Evolutionary conservation across 148 eudicot genomes (phyloP).

Genomic region (Hydrangea macrophylla): DNA sequence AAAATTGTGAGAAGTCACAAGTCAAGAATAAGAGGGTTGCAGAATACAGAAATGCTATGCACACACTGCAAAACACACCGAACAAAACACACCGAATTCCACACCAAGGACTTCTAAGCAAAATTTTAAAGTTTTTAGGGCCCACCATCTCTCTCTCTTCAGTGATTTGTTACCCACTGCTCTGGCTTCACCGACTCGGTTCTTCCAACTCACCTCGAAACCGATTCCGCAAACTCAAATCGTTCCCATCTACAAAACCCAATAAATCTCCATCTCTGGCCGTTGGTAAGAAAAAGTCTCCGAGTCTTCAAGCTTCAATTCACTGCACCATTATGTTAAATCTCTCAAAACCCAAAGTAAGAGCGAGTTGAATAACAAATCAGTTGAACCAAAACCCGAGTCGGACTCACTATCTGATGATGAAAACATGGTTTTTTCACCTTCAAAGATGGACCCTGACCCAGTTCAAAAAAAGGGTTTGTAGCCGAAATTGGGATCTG

Average conservation of each 20-base stretch:
- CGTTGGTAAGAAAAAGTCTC: background rate
- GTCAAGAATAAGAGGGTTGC: too few species aligned
- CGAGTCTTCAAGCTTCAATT: conserved; percentile 5
- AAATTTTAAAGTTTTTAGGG: too few species aligned
- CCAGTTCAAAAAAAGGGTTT: conserved; percentile 4
- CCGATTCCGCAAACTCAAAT: conserved; percentile 74
- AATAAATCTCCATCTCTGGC: background rate
- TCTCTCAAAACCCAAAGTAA: conserved; percentile 19
- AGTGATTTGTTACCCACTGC: too few species aligned
- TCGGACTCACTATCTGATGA: conserved; percentile 10
- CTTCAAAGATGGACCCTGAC: background rate
- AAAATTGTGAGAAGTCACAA: too few species aligned
- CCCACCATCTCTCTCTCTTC: too few species aligned
- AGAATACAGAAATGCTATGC: too few species aligned
- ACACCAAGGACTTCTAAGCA: too few species aligned
- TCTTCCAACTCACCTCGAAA: conserved; percentile 75
- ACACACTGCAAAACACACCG: too few species aligned
- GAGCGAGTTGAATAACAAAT: background rate
- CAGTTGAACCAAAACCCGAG: background rate
- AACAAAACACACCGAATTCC: too few species aligned
- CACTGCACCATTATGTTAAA: conserved; percentile 26
- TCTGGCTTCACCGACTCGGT: conserved; percentile 56
- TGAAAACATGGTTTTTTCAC: background rate
- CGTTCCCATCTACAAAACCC: conserved; percentile 36
- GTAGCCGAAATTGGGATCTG: conserved; percentile 17